phyloP scores from a whole-genome alignment of 169 alveolate species.

The Plasmodium reichenowi region DNA sequence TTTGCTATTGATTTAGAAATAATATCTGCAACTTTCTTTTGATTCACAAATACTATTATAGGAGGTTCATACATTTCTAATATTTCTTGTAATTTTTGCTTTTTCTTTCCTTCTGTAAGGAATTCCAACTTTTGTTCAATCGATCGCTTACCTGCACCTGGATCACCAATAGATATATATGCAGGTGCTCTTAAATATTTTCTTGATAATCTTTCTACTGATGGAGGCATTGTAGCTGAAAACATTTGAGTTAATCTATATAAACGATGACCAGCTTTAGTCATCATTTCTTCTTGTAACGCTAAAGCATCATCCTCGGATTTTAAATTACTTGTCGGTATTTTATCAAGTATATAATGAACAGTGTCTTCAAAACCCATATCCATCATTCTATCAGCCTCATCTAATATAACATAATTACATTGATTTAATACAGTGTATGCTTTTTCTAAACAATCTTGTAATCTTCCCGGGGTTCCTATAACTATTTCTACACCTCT shows the following conservation, averaged over 20 bases:
- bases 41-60: slow-evolving; percentile 95
- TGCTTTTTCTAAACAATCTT: slow-evolving; percentile 94
- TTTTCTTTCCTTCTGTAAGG: slow-evolving; percentile 90
- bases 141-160: slow-evolving; percentile 95
- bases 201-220: slow-evolving; percentile 94
- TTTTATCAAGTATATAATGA: slow-evolving; percentile 92
- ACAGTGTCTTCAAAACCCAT: slow-evolving; percentile 97
- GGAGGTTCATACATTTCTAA: slow-evolving; percentile 91
- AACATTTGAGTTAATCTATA: slow-evolving; percentile 94
- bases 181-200: slow-evolving; percentile 93
- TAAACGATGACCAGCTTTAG: slow-evolving; percentile 91
- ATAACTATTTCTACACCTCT: slow-evolving; percentile 96
- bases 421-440: slow-evolving; percentile 94
- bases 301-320: slow-evolving; percentile 90
- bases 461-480: slow-evolving; percentile 99
- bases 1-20: slow-evolving; percentile 87
- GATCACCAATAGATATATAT: slow-evolving; percentile 94
- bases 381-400: slow-evolving; percentile 98
- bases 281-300: slow-evolving; percentile 87
- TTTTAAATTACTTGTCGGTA: slow-evolving; percentile 90
- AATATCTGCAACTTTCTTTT: slow-evolving; percentile 94
- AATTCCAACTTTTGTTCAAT: slow-evolving; percentile 94
- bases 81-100: slow-evolving; percentile 81
- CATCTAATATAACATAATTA: slow-evolving; percentile 96
- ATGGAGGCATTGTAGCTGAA: slow-evolving; percentile 97